These are phyloP conservation scores for Nitzschia palea DNA, from an alignment of 108 stramenopile species.

Conservation along the genomic window DNA sequence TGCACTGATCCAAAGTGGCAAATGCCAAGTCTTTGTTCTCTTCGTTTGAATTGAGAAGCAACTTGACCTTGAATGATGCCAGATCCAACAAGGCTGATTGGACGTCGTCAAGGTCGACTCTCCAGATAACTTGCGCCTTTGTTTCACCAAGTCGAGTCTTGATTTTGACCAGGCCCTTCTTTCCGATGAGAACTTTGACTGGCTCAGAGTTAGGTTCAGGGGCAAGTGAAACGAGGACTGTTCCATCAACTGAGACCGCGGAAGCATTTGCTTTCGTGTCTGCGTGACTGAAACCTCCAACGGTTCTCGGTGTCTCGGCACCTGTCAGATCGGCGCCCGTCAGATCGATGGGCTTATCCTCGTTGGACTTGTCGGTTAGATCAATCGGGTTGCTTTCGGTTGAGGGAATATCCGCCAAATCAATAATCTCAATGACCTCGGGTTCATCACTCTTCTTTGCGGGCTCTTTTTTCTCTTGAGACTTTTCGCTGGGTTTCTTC, in stretches of 20 bases:
- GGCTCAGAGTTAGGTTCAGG: conserved; percentile 15
- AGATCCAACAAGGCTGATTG: conserved; percentile 72
- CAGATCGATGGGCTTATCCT: conserved; percentile 10
- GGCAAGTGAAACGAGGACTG: conserved; percentile 10
- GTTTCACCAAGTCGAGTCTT: conserved; percentile 12
- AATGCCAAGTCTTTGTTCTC: conserved; percentile 58
- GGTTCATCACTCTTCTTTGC: not conserved
- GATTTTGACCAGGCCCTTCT: conserved; percentile 38
- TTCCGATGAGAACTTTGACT: conserved; percentile 27
- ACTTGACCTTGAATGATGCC: conserved; percentile 54
- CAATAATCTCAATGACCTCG: conserved; percentile 19
- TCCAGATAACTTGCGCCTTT: conserved; percentile 59
- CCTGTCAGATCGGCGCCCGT: not conserved
- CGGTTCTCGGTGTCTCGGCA: not conserved
- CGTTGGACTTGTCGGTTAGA: conserved; percentile 10
- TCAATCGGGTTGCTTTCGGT: conserved; percentile 32
- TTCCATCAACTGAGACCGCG: conserved; percentile 3
- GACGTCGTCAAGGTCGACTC: conserved; percentile 50
- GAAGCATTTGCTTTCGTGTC: conserved; percentile 3
- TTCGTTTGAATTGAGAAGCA: conserved; percentile 41
- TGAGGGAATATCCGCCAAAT: conserved; percentile 1
- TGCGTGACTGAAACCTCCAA: not conserved
- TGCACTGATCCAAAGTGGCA: conserved; percentile 52
- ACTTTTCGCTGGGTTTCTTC: conserved; percentile 14
- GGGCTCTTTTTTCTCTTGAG: not conserved